Percentiles rank a stretch among this genome's conserved stretches.
Evolutionary conservation across 352 stramenopile species (phyloP).

Genomic region (Phytophthora quininea): DNA sequence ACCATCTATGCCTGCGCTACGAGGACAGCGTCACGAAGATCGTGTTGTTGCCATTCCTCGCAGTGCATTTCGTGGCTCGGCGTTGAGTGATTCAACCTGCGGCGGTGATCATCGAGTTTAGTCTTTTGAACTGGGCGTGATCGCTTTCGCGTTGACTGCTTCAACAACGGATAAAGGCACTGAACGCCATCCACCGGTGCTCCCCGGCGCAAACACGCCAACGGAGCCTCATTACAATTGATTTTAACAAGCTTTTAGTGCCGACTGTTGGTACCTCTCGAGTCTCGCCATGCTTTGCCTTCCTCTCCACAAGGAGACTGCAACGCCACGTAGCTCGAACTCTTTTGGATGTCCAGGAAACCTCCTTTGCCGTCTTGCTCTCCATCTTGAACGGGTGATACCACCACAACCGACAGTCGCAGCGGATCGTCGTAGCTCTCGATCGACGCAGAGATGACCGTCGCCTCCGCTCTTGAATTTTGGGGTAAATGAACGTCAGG

Average conservation of each 20-base stretch:
- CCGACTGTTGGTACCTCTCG: constrained; percentile 1
- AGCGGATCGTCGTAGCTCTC: background rate
- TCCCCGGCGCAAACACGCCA: background rate
- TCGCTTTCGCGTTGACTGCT: no score
- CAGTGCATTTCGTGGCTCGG: no score
- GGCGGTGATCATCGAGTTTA: no score
- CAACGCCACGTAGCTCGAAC: constrained; percentile 22
- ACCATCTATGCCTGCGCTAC: constrained; percentile 1
- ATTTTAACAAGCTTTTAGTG: background rate
- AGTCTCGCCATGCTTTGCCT: background rate
- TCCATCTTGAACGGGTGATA: constrained; percentile 27
- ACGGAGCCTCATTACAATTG: background rate
- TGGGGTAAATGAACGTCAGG: constrained; percentile 44
- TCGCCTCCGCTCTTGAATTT: background rate
- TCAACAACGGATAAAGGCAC: no score
- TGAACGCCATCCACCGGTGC: background rate
- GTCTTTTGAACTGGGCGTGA: no score
- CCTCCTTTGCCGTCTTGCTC: constrained; percentile 12
- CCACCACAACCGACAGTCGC: constrained; percentile 12
- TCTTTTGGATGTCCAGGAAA: constrained; percentile 9
- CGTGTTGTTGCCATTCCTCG: no score
- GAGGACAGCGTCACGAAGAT: background rate
- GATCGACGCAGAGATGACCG: background rate
- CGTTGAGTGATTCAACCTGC: background rate
- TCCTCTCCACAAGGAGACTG: constrained; percentile 11